Evolutionary conservation across 1,284 basidiomycete genomes (phyloP).

Genomic region (Somion occarium): DNA sequence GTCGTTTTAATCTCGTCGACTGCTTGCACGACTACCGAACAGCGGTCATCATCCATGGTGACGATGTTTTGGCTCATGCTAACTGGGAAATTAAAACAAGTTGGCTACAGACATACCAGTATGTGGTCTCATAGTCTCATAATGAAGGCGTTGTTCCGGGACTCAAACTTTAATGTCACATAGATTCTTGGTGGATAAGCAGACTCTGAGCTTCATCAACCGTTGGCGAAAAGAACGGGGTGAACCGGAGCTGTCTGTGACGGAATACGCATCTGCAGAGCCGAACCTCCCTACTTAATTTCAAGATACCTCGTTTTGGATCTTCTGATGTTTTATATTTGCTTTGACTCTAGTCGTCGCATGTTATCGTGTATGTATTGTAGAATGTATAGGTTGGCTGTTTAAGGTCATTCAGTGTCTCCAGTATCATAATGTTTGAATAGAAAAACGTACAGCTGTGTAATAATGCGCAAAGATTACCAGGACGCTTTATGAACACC

Average conservation of each 20-base stretch:
- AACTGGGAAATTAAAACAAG: constrained; percentile 87
- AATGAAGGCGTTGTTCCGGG: not conserved
- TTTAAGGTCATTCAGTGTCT: too few species aligned
- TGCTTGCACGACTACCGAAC: constrained; percentile 68
- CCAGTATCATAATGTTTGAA: not conserved
- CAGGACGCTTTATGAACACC: constrained; percentile 90
- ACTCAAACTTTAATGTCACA: too few species aligned
- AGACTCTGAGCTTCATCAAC: constrained; percentile 61
- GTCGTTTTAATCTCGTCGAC: constrained; percentile 72
- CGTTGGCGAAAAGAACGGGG: constrained; percentile 75
- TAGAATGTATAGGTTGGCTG: constrained; percentile 4
- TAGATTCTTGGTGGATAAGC: constrained; percentile 69
- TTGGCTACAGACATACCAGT: constrained; percentile 81
- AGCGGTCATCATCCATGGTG: constrained; percentile 74
- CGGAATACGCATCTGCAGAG: constrained; percentile 33
- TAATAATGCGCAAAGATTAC: constrained; percentile 48
- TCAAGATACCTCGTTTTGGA: not conserved
- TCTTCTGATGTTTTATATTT: not conserved
- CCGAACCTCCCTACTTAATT: not conserved
- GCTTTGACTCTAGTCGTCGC: too few species aligned
- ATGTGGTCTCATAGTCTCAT: constrained; percentile 24
- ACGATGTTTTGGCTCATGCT: constrained; percentile 80
- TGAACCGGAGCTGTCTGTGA: constrained; percentile 54
- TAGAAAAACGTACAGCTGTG: too few species aligned
- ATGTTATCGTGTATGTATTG: constrained; percentile 3